Base-by-base conservation (phyloP, 805 yeast genomes). In the Tetrapisispora arboricola region DNA sequence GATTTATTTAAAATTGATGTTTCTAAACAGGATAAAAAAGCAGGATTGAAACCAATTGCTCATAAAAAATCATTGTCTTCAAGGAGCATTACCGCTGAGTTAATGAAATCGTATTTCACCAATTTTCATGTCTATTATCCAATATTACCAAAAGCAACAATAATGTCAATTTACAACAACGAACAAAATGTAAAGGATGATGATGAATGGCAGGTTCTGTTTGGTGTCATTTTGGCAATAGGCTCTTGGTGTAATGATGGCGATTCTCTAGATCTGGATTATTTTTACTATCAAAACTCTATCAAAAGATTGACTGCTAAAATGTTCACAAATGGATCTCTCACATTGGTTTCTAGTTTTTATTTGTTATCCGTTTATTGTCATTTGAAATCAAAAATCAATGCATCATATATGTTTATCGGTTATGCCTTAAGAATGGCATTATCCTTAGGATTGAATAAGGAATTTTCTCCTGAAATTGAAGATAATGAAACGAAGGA, bases 391-490 rank as follows among this genome's bases (percentile, higher is more conserved):
- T 75, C 78, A 49, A 76, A 75, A 48, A 79, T 81, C 41, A 78
- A 78, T 55, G 71, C 84, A 0, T 80, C 80, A 19, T 80, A 84
- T 81, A 75, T 75, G 49, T 76, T 73, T 47, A 60, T 77, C 27
- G 85, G 86, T 11, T 61, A 76, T 15, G 79, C 83, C 0, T 70
- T 76, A 8, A 64, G 81, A 45, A 77, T 79, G 80, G 84, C 85
- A 0, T 63, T 75, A 49, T 77, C 81, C 0, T 55, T 80, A 31
- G 87, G 85, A 4, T 58, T 79, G 20, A 73, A 76, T 51, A 72
- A 71, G 40, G 82, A 77, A 45, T 61, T 38, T 44, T 64, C 39
- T 19, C 21, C 12, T 17, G 38, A 43, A 8, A 15, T 41, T 19
- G 51, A 45, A 27, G 49, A 45, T 17, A 36, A 40, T 19, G 53